Conservation (phyloP, 2,329 filamentous ascomycete species). For the Gnomoniopsis sp. region DNA sequence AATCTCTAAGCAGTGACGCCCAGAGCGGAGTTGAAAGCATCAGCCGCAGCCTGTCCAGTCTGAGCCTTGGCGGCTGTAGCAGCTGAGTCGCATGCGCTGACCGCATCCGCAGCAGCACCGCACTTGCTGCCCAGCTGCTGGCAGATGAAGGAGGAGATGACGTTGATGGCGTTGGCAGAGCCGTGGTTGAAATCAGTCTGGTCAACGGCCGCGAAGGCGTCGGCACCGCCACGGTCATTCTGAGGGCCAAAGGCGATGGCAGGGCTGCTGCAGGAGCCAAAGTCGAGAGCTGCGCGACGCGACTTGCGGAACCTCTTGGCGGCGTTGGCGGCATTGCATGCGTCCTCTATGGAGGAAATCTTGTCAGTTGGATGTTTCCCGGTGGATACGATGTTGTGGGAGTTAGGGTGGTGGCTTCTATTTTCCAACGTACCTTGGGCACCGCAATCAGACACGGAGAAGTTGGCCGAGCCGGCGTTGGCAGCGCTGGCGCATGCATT, state of each 20-base stretch:
- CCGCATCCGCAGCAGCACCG: conserved; percentile 28
- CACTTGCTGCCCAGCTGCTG: conserved; percentile 32
- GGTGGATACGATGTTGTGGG: neutral
- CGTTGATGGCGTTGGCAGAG: conserved; percentile 37
- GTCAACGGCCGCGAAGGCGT: conserved; percentile 37
- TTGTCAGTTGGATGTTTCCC: neutral
- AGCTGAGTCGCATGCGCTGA: conserved; percentile 30
- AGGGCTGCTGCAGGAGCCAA: conserved; percentile 45
- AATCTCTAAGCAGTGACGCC: conserved; percentile 25
- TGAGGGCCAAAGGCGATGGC: conserved; percentile 46
- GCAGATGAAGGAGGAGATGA: conserved; percentile 37
- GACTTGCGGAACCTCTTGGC: conserved; percentile 21
- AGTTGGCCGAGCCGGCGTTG: conserved; percentile 38
- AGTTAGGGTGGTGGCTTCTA: neutral
- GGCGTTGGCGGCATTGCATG: conserved; percentile 30
- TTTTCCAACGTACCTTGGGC: conserved; percentile 31
- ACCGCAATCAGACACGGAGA: conserved; percentile 39
- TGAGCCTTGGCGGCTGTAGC: conserved; percentile 29
- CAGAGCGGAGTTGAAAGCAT: conserved; percentile 37
- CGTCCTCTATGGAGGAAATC: conserved; percentile 22
- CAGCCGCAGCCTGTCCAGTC: conserved; percentile 33
- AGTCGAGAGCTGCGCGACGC: conserved; percentile 30
- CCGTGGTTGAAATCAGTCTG: conserved; percentile 48
- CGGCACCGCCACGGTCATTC: conserved; percentile 44
- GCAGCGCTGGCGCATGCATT: conserved; percentile 47